Evolutionary conservation across 2,329 filamentous ascomycete species (phyloP).

Genomic region (Scleromitrula shiraiana): DNA sequence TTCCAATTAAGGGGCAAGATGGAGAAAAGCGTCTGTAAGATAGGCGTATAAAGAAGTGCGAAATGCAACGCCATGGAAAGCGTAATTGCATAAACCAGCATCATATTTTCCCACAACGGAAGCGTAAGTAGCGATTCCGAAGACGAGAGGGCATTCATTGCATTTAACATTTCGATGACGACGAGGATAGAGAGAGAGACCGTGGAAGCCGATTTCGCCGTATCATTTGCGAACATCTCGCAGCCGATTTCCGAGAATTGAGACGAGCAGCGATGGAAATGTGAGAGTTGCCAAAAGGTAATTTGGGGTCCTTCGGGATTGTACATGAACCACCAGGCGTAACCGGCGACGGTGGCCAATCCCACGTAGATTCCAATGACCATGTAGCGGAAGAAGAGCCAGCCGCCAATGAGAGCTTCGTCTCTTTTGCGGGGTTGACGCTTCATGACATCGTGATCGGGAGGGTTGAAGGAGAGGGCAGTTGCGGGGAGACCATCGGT

Average conservation of each 20-base stretch:
- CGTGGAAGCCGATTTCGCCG: conserved; percentile 84
- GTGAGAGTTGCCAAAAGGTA: conserved; percentile 75
- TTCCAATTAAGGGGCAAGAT: conserved; percentile 78
- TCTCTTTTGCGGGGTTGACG: conserved; percentile 85
- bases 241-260: conserved; percentile 87
- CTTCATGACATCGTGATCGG: conserved; percentile 98
- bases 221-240: conserved; percentile 79
- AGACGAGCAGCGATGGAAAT: conserved; percentile 88
- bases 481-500: conserved; percentile 96
- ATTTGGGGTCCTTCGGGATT: conserved; percentile 86
- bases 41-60: conserved; percentile 81
- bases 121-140: conserved; percentile 90
- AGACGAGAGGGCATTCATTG: conserved; percentile 94
- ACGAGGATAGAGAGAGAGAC: conserved; percentile 88
- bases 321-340: conserved; percentile 99
- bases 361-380: conserved; percentile 94
- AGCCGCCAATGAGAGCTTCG: conserved; percentile 84
- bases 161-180: conserved; percentile 99
- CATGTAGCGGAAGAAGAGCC: conserved; percentile 97
- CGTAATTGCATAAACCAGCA: conserved; percentile 88
- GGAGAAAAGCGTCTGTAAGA: conserved; percentile 81
- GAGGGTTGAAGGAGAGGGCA: conserved; percentile 93
- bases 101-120: conserved; percentile 97
- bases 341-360: conserved; percentile 87
- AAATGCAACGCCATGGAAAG: conserved; percentile 95